Base-by-base conservation (phyloP, 257 asterid species). In the Nemophila menziesii region DNA sequence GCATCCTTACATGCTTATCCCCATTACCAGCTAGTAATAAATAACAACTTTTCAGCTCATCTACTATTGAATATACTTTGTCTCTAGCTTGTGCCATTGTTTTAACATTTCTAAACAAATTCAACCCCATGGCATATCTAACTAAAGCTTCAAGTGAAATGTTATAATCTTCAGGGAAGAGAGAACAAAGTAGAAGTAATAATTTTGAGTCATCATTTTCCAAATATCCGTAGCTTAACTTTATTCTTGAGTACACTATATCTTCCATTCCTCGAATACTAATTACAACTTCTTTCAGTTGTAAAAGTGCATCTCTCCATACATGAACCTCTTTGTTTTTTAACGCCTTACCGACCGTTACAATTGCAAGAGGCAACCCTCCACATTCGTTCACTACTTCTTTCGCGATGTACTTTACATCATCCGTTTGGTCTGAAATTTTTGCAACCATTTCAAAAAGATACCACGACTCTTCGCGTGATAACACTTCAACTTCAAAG, bases 291-390 rank as follows among this genome's bases (percentile, higher is more conserved):
- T 20, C 15, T 41, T 12, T 18, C 2, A 53, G 27, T 46, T 40
- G 42, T 16, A 0, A 2, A 15, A 46, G 44, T 22, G 46, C 42
- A 46, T 44, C 27, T 14, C 33, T 11, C 49, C 65, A 58, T 14
- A 38, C 38, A 5, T 3, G 17, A 16, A 10, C 21, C 13, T 1
- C 22, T 8, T 51, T 51, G 20, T 7, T 6, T 27, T 2, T 51
- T 11, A 59, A 47, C 17, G 54, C 53, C 16, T 34, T 23, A 11
- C 46, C 54, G 16, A 38, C 49, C n/a, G 13, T 22, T 9, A 37
- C 26, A 20, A 59, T 22, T 34, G 40, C 65, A 22, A 59, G 54
- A 2, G 65, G 60, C 14, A 52, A 11, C 18, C 65, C 65, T 23
- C 22, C 16, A 29, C 50, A 59, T 27, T 51, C 55, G 9, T 24